phyloP scores from a whole-genome alignment of 2,329 filamentous ascomycete species.

The Penicillium paneum region DNA sequence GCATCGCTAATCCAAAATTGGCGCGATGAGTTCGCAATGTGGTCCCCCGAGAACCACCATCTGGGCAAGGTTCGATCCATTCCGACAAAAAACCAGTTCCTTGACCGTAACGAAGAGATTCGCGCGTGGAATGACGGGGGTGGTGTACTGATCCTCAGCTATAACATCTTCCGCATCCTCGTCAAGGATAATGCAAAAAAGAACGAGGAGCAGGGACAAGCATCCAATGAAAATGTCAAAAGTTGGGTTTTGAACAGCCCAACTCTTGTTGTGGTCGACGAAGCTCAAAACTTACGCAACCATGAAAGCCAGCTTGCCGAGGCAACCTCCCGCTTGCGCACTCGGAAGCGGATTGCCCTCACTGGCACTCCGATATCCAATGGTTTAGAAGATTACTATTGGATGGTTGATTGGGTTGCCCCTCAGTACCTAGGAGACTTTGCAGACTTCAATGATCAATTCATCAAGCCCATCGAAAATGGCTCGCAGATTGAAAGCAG shows the following conservation, averaged over 20 bases:
- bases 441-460: conserved; percentile 67
- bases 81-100: not conserved
- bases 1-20: conserved; percentile 75
- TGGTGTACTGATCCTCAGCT: conserved; percentile 75
- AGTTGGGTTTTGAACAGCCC: conserved; percentile 58
- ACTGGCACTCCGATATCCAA: conserved; percentile 86
- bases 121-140: conserved; percentile 61
- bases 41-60: conserved; percentile 56
- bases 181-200: not conserved
- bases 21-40: conserved; percentile 70
- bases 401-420: conserved; percentile 85
- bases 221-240: conserved; percentile 28
- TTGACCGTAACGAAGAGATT: conserved; percentile 40
- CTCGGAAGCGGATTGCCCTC: conserved; percentile 72
- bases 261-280: conserved; percentile 76
- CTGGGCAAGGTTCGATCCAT: conserved; percentile 52
- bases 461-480: conserved; percentile 66
- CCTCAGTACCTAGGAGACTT: conserved; percentile 70
- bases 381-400: conserved; percentile 76
- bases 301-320: conserved; percentile 50
- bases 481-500: conserved; percentile 68
- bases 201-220: conserved; percentile 38
- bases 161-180: conserved; percentile 58
- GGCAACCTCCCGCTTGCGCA: conserved; percentile 59
- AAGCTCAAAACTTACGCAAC: conserved; percentile 79